phyloP scores from a whole-genome alignment of 1,139 yeast species.

The Nakaseomyces sp. region DNA sequence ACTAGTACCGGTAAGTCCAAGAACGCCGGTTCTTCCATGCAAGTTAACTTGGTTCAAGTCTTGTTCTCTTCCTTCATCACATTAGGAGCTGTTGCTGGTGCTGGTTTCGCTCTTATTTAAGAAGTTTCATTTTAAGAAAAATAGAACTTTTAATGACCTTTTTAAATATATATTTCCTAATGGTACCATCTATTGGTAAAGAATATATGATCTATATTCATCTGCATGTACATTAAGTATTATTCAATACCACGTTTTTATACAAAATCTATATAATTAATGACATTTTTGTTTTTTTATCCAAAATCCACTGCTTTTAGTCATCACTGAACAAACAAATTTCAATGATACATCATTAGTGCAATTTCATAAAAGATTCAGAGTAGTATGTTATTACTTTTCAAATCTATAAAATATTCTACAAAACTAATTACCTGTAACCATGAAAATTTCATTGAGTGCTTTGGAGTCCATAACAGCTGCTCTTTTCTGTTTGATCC shows the following conservation, averaged over 20 bases:
- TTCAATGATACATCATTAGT: too few relatives aligned
- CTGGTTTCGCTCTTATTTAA: slow-evolving; percentile 50
- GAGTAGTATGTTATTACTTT: neutral
- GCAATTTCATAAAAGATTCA: neutral
- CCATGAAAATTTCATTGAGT: slow-evolving; percentile 87
- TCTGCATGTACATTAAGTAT: slow-evolving; percentile 4
- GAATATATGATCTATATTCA: slow-evolving; percentile 3
- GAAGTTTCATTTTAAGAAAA: neutral
- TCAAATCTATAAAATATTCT: slow-evolving; percentile 6
- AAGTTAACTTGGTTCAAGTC: slow-evolving; percentile 60
- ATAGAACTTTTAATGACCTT: neutral
- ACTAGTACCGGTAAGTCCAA: slow-evolving; percentile 27
- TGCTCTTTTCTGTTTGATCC: slow-evolving; percentile 82
- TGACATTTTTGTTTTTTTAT: neutral
- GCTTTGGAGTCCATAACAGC: slow-evolving; percentile 86
- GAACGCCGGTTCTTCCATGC: slow-evolving; percentile 23
- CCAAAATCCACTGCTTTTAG: neutral
- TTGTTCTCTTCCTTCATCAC: slow-evolving; percentile 62
- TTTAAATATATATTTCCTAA: slow-evolving; percentile 1
- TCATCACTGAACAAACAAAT: neutral
- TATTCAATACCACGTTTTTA: neutral
- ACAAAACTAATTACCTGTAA: slow-evolving; percentile 36
- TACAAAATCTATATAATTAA: neutral
- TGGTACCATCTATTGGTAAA: slow-evolving; percentile 1
- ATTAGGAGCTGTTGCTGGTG: slow-evolving; percentile 54